phyloP scores from a whole-genome alignment of 768 basidiomycete species.

The Boletus insuetus region DNA sequence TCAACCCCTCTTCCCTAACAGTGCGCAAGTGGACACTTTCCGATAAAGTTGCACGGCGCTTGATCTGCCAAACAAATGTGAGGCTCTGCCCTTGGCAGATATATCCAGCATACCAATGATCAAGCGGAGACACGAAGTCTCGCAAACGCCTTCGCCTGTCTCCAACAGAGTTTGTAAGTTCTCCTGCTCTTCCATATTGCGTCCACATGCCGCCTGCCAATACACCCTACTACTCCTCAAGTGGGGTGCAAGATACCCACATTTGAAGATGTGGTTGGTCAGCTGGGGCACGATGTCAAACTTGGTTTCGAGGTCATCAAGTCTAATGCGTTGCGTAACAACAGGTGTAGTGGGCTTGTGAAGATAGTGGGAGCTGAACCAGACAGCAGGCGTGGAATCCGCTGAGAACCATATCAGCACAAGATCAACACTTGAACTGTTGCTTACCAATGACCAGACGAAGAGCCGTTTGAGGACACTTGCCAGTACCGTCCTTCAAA shows the following conservation, averaged over 20 bases:
- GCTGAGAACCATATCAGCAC: slow-evolving; percentile 26
- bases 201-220: slow-evolving; percentile 41
- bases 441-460: slow-evolving; percentile 46
- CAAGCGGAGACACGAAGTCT: slow-evolving; percentile 17
- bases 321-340: slow-evolving; percentile 44
- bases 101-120: slow-evolving; percentile 15
- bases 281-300: slow-evolving; percentile 44
- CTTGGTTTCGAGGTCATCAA: slow-evolving; percentile 31
- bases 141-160: slow-evolving; percentile 15
- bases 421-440: not conserved
- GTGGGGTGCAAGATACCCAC: slow-evolving; percentile 37
- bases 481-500: slow-evolving; percentile 37
- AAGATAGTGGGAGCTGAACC: slow-evolving; percentile 45
- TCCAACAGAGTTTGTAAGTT: slow-evolving; percentile 24
- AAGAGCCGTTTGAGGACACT: slow-evolving; percentile 42
- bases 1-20: slow-evolving; percentile 1
- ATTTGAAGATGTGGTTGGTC: slow-evolving; percentile 46
- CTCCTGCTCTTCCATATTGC: slow-evolving; percentile 27
- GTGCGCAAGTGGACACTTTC: slow-evolving; percentile 7
- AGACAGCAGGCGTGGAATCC: slow-evolving; percentile 39
- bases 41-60: not conserved
- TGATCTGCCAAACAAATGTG: slow-evolving; percentile 7
- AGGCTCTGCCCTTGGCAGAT: not conserved
- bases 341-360: slow-evolving; percentile 31
- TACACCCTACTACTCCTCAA: slow-evolving; percentile 37